Evolutionary conservation across 2,329 filamentous ascomycete genomes (phyloP).

Genomic region (Pseudopyricularia javanii): DNA sequence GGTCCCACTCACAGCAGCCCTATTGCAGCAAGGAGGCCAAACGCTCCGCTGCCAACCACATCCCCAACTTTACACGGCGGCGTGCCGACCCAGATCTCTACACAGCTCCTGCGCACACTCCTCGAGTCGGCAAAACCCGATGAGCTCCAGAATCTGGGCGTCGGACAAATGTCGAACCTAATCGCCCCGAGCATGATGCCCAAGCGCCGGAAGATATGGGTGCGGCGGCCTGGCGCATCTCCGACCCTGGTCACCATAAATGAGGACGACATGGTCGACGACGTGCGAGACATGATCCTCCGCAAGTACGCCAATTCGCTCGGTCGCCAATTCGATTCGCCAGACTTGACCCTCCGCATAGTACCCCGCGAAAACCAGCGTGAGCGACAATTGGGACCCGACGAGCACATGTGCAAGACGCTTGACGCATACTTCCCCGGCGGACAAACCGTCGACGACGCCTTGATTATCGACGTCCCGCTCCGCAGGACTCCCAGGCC

Average conservation of each 20-base stretch:
- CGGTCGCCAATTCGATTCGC: conserved; percentile 77
- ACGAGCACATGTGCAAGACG: conserved; percentile 68
- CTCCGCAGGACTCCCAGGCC: conserved; percentile 63
- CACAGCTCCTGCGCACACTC: conserved; percentile 14
- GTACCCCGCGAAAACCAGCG: conserved; percentile 51
- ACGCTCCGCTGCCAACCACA: not conserved
- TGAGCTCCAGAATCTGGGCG: conserved; percentile 10
- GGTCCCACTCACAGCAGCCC: not conserved
- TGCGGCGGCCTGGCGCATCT: conserved; percentile 74
- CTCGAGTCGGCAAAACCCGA: not conserved
- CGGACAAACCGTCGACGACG: conserved; percentile 80
- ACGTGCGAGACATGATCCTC: conserved; percentile 83
- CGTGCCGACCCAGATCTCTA: not conserved
- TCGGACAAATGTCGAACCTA: conserved; percentile 15
- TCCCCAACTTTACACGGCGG: not conserved
- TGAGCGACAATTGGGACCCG: conserved; percentile 67
- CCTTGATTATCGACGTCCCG: conserved; percentile 80
- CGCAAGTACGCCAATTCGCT: conserved; percentile 91
- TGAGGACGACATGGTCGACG: conserved; percentile 87
- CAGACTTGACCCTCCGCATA: conserved; percentile 75
- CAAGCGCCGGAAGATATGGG: conserved; percentile 75
- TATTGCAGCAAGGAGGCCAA: not conserved
- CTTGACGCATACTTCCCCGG: conserved; percentile 76
- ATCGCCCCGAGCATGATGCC: conserved; percentile 36
- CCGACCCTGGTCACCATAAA: conserved; percentile 76